Evolutionary conservation across 306 rosid genomes (phyloP), one percentile per base, ranked within the genome.

Genomic region (Cucumis melo): DNA sequence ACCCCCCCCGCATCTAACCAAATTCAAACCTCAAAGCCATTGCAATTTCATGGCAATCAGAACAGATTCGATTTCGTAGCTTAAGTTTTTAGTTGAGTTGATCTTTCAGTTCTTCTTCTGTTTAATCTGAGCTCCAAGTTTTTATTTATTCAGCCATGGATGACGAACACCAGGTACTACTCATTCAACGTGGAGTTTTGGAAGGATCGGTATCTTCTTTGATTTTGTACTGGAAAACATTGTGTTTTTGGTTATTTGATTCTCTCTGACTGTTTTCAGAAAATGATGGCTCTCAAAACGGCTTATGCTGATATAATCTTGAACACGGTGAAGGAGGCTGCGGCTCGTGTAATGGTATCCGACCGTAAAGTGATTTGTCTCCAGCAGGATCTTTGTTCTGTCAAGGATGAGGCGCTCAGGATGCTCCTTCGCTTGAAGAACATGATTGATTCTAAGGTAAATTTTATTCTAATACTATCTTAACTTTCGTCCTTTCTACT

Each of bases 301-400:
- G 97, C 91, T 11, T 92, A 86, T 48, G 97, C 97, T 46, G 93
- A 87, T 0, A 86, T 90, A 51, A 90, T 90, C 73, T 82, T 92
- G 75, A 92, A 92, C 84, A 87, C 96, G 38, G 91, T 86, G 67
- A 90, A 90, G 74, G 97, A 92, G 80, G 90, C 96, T 48, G 97
- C 97, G 23, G 84, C 84, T 34, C 73, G 96, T 63, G 82, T 90
- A 74, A 81, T 92, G 96, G 87, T 72, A 39, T 85, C 97, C 34
- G 92, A 92, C 79, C 29, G 80, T 32, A 88, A 84, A 60, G 85
- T 88, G 54, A 72, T 83, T 58, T 71, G 80, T 53, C 86, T 78
- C 67, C 88, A 79, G 75, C 83, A 59, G 54, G 89, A 92, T 77
- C 92, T 92, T 32, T 71, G 24, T 56, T 64, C 83, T 1, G 51